Percentiles rank a stretch among this genome's conserved stretches.
These are phyloP conservation scores for Apocynum venetum DNA, from an alignment of 257 asterid genomes.

Conservation along the genomic window DNA sequence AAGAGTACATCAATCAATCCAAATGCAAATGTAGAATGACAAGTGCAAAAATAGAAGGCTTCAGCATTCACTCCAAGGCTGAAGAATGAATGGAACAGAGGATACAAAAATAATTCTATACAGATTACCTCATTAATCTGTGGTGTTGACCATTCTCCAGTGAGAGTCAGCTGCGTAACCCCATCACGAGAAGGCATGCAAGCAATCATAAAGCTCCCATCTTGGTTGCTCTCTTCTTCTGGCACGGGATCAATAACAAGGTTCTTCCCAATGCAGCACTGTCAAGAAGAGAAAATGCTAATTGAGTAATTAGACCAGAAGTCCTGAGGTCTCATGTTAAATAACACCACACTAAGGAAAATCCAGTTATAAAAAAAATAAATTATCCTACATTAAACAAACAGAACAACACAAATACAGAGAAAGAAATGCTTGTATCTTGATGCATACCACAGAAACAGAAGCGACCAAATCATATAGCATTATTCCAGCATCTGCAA, in stretches of 20 bases:
- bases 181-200: conserved; percentile 91
- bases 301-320: not conserved
- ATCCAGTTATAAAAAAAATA: not conserved
- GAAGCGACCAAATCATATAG: conserved; percentile 82
- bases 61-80: not conserved
- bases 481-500: conserved; percentile 98
- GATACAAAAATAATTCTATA: not conserved
- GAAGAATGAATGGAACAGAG: not conserved
- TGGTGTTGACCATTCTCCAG: conserved; percentile 92
- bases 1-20: not conserved
- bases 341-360: not conserved
- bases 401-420: not conserved
- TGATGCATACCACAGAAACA: conserved; percentile 81
- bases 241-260: conserved; percentile 76
- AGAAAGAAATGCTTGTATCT: conserved; percentile 8
- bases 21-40: not conserved
- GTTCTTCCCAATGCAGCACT: conserved; percentile 78
- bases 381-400: not conserved
- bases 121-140: conserved; percentile 69
- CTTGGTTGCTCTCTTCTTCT: conserved; percentile 83
- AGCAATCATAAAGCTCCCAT: conserved; percentile 68
- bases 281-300: not conserved
- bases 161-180: conserved; percentile 75
- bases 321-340: not conserved
- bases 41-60: not conserved